A percentile compares a stretch with the other conserved stretches of the same genome.
Evolutionary conservation across 495 filamentous ascomycete genomes (phyloP).

Genomic region (Podospora fimiseda): DNA sequence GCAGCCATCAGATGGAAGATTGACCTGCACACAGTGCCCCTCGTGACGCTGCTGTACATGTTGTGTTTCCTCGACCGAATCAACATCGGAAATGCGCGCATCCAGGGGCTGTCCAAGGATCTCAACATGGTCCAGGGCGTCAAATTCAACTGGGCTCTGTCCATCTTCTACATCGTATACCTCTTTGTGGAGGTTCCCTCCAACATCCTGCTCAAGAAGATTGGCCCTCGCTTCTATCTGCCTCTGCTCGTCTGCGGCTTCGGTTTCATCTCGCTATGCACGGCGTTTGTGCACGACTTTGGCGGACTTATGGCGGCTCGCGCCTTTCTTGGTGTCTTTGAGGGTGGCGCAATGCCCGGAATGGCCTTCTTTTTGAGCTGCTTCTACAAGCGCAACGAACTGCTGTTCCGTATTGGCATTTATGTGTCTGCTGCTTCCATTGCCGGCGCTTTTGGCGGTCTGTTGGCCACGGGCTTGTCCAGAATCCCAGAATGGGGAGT

Average conservation of each 20-base stretch:
- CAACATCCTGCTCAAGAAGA: constrained; percentile 57
- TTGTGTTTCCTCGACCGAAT: constrained; percentile 45
- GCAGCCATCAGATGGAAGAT: constrained; percentile 42
- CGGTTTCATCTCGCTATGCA: constrained; percentile 38
- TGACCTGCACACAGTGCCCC: constrained; percentile 46
- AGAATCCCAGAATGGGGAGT: constrained; percentile 44
- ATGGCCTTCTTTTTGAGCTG: constrained; percentile 51
- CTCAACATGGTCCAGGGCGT: constrained; percentile 41
- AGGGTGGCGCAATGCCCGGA: constrained; percentile 49
- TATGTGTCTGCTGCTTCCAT: constrained; percentile 51
- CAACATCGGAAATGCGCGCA: constrained; percentile 60
- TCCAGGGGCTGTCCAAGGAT: constrained; percentile 51
- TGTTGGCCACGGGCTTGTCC: constrained; percentile 48
- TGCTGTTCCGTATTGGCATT: constrained; percentile 51
- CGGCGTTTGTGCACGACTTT: constrained; percentile 40
- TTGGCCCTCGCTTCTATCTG: constrained; percentile 58
- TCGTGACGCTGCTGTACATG: constrained; percentile 49
- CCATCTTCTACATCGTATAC: constrained; percentile 63
- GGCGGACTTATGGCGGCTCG: constrained; percentile 37
- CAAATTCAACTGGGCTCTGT: constrained; percentile 54
- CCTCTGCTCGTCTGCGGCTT: constrained; percentile 50
- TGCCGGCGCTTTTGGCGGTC: constrained; percentile 51
- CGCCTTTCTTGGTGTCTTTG: constrained; percentile 47
- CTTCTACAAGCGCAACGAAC: constrained; percentile 53
- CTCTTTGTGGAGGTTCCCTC: constrained; percentile 57